Evolutionary conservation across 345 rosid genomes (phyloP), one percentile per base, ranked within the genome.

Genomic region (Citrus sp.): DNA sequence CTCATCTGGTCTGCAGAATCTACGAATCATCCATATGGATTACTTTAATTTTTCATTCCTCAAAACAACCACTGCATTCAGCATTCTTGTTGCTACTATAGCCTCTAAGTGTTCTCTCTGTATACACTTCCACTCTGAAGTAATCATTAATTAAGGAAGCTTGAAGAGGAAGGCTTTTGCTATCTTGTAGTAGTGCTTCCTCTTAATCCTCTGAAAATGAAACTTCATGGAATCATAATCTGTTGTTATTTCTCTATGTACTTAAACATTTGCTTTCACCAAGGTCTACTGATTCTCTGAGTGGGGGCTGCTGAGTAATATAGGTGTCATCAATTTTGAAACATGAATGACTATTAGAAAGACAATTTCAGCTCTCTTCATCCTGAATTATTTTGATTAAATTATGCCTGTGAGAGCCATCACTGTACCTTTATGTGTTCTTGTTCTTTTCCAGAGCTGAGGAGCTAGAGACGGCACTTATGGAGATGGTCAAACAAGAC

Each of bases 401-500:
- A 21, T 65, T 24, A 34, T 69, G 78, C 34, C 27, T 28, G 30
- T 49, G 38, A 46, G 56, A 72, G 54, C 63, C 38, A 58, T 74
- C 55, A 14, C 60, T 27, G n/a, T 77, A n/a, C 46, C 21, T 61
- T 59, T 69, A 35, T 71, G 56, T 30, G 38, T 68, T 82, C 51
- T 27, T 73, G 58, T 80, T 79, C 76, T 75, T 85, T 73, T 74
- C 59, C 82, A 95, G 99, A 81, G 90, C 98, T n/a, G 99, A 96
- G 82, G 99, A 94, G 90, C 82, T 96, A 83, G 98, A 96, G 90
- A 89, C 93, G 73, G 99, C 98, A 40, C 87, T 94, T 59, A 87
- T 91, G 90, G 99, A 96, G 88, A 88, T 94, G 89, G 97, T 92
- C 80, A 90, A 90, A 88, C 88, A 86, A 88, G 99, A 96, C 79